Evolutionary conservation across 2,329 filamentous ascomycete genomes (phyloP), one percentile per base, ranked within the genome.

Genomic region (Thelonectria discophora): DNA sequence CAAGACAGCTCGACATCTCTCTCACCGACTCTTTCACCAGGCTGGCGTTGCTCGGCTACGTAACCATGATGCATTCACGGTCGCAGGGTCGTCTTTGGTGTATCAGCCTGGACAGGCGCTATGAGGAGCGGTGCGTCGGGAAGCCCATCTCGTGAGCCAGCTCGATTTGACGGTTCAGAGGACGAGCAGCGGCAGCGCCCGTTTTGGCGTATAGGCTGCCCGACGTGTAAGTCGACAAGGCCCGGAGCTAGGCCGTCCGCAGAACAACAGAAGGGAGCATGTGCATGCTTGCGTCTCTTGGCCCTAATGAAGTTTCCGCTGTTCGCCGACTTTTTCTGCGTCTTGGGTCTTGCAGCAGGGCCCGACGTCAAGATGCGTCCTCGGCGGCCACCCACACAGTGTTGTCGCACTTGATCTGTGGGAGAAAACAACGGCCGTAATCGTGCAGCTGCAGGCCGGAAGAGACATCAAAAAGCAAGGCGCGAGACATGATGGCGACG

Each of bases 21-120:
- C 61, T 71, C 68, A 70, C 68, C 68, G 68, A 70, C 68, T 69
- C 65, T 70, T 70, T 58, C 51, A 34, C 32, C 62, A 66, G 60
- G 57, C 65, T 54, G 56, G 57, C 30, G 58, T 66, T 67, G 67
- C 64, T 68, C 67, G 60, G 69, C 60, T 71, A 68, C 67, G 42
- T 62, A 51, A 61, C 43, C 56, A 47, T 58, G 58, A 68, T 67
- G 56, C 60, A 51, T 62, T 60, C 55, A 39, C 49, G 55, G 53
- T 64, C 63, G 60, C 65, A 67, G 68, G 67, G 60, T 63, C 50
- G 47, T 52, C 13, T 60, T 53, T 65, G 58, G 20, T 55, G 20
- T 51, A 45, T 50, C 45, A 45, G 46, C 48, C 34, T 32, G 39
- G 21, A 30, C 42, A 45, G 53, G 52, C 58, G 20, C 20, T 51